Evolutionary conservation across 2,329 filamentous ascomycete species (phyloP).

Genomic region (Lasiodiplodia sp.): DNA sequence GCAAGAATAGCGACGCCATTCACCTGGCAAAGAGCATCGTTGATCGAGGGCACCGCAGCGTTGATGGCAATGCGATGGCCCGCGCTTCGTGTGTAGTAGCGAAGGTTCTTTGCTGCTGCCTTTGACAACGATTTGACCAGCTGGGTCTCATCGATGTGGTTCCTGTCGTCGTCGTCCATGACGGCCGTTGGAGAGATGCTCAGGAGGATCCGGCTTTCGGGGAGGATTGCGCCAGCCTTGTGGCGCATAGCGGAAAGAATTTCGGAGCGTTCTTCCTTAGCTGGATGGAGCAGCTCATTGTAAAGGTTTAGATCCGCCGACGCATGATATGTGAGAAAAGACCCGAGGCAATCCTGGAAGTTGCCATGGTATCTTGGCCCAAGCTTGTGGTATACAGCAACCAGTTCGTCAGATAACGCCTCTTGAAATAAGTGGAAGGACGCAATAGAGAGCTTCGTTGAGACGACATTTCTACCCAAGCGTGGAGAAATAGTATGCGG

Average conservation of each 20-base stretch:
- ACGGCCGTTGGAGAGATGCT: constrained; percentile 83
- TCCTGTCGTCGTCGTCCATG: constrained; percentile 80
- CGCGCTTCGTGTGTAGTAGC: constrained; percentile 73
- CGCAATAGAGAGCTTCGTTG: constrained; percentile 86
- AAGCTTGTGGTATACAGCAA: constrained; percentile 89
- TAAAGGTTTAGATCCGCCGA: constrained; percentile 89
- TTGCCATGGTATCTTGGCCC: constrained; percentile 93
- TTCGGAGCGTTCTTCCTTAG: constrained; percentile 89
- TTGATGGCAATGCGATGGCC: constrained; percentile 86
- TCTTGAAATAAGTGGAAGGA: constrained; percentile 90
- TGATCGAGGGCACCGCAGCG: constrained; percentile 83
- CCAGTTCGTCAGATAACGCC: constrained; percentile 84
- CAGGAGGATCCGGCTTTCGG: constrained; percentile 81
- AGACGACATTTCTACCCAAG: constrained; percentile 74
- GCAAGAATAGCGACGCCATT: constrained; percentile 84
- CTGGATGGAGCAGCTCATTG: constrained; percentile 88
- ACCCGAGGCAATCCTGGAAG: constrained; percentile 94
- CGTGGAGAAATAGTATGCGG: constrained; percentile 84
- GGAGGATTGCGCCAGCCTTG: constrained; percentile 81
- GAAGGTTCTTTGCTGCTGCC: constrained; percentile 71
- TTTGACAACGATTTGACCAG: constrained; percentile 79
- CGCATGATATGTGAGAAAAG: constrained; percentile 94
- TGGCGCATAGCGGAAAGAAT: constrained; percentile 87
- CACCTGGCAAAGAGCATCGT: constrained; percentile 82
- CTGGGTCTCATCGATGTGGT: constrained; percentile 73